Percentiles rank a stretch among this genome's conserved stretches.
Conservation (phyloP, 164 flowering plant genomes). For the Brasenia schreberi region DNA sequence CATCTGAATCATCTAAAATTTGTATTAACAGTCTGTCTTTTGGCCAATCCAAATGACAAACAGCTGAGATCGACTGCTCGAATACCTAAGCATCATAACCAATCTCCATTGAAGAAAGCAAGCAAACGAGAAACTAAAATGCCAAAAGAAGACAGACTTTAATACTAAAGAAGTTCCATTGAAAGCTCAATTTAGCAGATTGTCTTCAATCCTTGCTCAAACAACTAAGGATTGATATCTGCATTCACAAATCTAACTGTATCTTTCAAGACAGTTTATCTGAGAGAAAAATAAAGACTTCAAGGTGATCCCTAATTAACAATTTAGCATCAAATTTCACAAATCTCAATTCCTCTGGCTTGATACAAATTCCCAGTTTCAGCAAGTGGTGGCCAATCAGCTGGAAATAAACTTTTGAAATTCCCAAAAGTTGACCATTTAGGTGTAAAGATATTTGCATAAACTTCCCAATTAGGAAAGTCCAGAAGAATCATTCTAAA, state of each 20-base stretch:
- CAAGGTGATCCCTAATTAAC: too few relatives aligned
- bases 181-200: background rate
- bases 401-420: too few relatives aligned
- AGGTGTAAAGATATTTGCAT: background rate
- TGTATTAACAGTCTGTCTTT: constrained; percentile 84
- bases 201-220: background rate
- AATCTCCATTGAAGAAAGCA: background rate
- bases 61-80: constrained; percentile 87
- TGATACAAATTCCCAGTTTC: too few relatives aligned
- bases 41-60: constrained; percentile 90
- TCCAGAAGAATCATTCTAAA: background rate
- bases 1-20: constrained; percentile 90
- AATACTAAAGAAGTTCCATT: too few relatives aligned
- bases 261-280: too few relatives aligned
- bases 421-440: background rate
- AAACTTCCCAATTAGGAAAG: background rate
- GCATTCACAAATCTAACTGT: too few relatives aligned
- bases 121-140: background rate
- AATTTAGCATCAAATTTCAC: too few relatives aligned
- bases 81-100: constrained; percentile 46
- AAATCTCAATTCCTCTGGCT: too few relatives aligned
- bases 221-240: too few relatives aligned
- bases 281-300: too few relatives aligned
- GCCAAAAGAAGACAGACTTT: background rate
- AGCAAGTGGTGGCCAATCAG: too few relatives aligned